phyloP scores from a whole-genome alignment of 2,329 filamentous ascomycete species.

The Stromatinia cepivora region DNA sequence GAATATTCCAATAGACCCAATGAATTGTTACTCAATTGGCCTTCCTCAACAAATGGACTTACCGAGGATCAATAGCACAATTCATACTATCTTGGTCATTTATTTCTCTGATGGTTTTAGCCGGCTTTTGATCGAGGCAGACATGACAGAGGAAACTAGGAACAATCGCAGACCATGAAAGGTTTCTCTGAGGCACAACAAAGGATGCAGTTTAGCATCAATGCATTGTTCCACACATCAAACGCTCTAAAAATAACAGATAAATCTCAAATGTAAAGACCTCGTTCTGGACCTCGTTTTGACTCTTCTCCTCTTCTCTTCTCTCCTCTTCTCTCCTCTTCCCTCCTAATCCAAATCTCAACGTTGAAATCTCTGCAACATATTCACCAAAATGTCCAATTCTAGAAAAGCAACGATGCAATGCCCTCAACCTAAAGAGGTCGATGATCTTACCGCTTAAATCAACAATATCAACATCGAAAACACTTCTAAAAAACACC shows the following conservation, averaged over 20 bases:
- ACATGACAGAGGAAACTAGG: background rate
- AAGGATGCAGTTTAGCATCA: background rate
- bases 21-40: too few species aligned
- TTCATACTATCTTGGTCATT: background rate
- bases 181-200: background rate
- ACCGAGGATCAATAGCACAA: background rate
- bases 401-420: background rate
- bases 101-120: too few species aligned
- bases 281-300: background rate
- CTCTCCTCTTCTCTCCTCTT: background rate
- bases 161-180: background rate
- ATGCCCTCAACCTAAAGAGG: background rate
- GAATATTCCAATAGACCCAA: background rate
- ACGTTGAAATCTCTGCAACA: too few species aligned
- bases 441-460: background rate
- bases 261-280: background rate
- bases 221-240: background rate
- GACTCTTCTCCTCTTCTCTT: background rate
- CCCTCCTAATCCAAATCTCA: background rate
- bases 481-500: background rate
- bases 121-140: background rate
- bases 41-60: background rate
- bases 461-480: background rate
- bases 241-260: background rate
- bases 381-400: background rate